phyloP scores from a whole-genome alignment of 352 stramenopile species.

The Phytophthora ohioensis region DNA sequence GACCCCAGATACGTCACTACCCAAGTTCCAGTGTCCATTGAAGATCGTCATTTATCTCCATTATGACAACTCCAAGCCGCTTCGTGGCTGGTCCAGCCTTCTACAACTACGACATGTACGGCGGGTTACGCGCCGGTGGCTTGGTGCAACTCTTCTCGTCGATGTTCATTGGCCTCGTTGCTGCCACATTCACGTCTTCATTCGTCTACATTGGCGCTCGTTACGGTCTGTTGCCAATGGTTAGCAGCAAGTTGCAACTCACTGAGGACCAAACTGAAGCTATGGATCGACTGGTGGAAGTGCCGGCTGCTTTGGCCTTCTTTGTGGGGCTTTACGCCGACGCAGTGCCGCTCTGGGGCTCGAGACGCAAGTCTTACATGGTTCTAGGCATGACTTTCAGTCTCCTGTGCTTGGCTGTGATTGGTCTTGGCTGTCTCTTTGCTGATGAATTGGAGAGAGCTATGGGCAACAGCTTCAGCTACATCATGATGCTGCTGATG shows the following conservation, averaged over 20 bases:
- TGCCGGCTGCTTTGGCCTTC: constrained; percentile 84
- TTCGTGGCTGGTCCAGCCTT: constrained; percentile 55
- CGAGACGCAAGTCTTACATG: constrained; percentile 89
- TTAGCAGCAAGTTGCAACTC: constrained; percentile 48
- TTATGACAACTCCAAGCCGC: constrained; percentile 24
- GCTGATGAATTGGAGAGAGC: constrained; percentile 13
- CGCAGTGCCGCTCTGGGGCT: constrained; percentile 76
- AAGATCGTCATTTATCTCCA: not conserved
- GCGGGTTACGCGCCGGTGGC: constrained; percentile 50
- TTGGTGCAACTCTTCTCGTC: constrained; percentile 49
- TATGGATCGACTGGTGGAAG: constrained; percentile 57
- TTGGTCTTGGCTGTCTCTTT: constrained; percentile 43
- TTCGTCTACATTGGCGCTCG: constrained; percentile 54
- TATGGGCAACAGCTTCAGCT: constrained; percentile 35
- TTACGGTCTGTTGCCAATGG: constrained; percentile 39
- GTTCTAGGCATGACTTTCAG: constrained; percentile 63
- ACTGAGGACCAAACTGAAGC: constrained; percentile 35
- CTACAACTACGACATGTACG: constrained; percentile 76
- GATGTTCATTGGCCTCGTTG: constrained; percentile 48
- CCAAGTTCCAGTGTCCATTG: not conserved
- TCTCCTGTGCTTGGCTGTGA: constrained; percentile 29
- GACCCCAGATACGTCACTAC: constrained; percentile 7
- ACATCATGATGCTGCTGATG: constrained; percentile 51
- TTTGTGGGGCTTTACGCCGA: constrained; percentile 85
- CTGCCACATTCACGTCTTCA: constrained; percentile 58